Evolutionary conservation across 78 protist species (phyloP).

Genomic region (Dictyostelium firmibasis): DNA sequence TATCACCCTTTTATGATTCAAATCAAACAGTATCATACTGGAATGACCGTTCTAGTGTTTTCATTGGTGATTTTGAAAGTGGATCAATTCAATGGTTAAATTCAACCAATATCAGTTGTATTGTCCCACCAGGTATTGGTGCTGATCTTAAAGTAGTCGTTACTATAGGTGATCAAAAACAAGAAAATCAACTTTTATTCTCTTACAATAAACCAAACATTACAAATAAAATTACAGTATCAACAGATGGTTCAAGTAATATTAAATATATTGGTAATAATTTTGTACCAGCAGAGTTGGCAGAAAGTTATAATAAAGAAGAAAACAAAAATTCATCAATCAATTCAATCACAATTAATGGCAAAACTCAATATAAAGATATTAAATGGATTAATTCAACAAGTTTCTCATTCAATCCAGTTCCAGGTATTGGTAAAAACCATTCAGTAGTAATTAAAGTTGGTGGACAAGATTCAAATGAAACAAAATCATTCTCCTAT

Average conservation of each 20-base stretch:
- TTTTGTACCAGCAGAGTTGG: not conserved
- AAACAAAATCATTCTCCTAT: slow-evolving; percentile 13
- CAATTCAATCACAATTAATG: not conserved
- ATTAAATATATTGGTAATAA: not conserved
- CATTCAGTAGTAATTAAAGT: not conserved
- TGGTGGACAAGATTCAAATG: not conserved
- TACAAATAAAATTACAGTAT: not conserved
- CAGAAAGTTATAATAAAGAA: not conserved
- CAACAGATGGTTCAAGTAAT: not conserved
- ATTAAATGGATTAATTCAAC: slow-evolving; percentile 10
- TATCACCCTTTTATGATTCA: not conserved
- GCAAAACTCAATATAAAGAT: not conserved
- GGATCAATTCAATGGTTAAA: not conserved
- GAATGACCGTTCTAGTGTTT: not conserved
- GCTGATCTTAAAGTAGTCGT: not conserved
- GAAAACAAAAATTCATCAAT: not conserved
- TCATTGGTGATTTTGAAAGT: not conserved
- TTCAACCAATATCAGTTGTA: not conserved
- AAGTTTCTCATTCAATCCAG: not conserved
- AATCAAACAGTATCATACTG: not conserved
- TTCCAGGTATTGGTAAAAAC: not conserved
- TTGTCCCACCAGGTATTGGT: not conserved
- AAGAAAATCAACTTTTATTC: not conserved
- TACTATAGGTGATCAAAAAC: not conserved
- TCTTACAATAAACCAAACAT: not conserved